A percentile compares a stretch with the other conserved stretches of the same genome.
phyloP scores from a whole-genome alignment of 306 rosid genomes.

The Lathyrus sativus region DNA sequence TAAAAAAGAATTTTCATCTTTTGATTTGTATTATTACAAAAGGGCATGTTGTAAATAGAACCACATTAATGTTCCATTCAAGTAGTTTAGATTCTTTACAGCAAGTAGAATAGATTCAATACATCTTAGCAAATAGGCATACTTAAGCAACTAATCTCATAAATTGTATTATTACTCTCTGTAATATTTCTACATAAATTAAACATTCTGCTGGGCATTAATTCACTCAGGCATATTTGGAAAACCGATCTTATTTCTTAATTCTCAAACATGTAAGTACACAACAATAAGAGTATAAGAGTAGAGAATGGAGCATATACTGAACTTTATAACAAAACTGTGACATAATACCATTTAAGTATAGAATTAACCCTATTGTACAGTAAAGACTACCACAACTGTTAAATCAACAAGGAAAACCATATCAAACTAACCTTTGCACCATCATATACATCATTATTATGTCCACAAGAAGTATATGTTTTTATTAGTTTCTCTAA shows the following conservation, averaged over 20 bases:
- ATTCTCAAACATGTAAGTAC: conserved; percentile 5
- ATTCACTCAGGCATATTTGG: conserved; percentile 1
- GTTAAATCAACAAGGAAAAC: conserved; percentile 17
- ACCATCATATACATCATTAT: conserved; percentile 48
- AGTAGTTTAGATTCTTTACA: conserved; percentile 1
- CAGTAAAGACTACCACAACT: not conserved
- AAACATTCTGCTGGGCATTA: not conserved
- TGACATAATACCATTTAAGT: conserved; percentile 15
- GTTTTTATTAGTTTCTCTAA: conserved; percentile 67
- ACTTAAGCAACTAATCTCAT: not conserved
- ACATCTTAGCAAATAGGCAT: not conserved
- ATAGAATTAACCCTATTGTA: conserved; percentile 25
- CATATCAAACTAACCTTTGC: conserved; percentile 64
- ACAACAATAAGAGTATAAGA: conserved; percentile 25
- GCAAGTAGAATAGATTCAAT: conserved; percentile 11
- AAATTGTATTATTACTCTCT: not conserved
- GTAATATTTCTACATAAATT: not conserved
- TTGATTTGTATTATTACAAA: conserved; percentile 13
- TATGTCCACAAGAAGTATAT: conserved; percentile 52
- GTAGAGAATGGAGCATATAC: conserved; percentile 14
- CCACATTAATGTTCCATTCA: not conserved
- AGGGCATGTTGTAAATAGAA: not conserved
- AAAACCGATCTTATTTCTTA: not conserved
- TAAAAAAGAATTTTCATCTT: not conserved
- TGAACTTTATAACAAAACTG: conserved; percentile 28